phyloP scores from a whole-genome alignment of 306 rosid genomes.

The Ceratonia siliqua region DNA sequence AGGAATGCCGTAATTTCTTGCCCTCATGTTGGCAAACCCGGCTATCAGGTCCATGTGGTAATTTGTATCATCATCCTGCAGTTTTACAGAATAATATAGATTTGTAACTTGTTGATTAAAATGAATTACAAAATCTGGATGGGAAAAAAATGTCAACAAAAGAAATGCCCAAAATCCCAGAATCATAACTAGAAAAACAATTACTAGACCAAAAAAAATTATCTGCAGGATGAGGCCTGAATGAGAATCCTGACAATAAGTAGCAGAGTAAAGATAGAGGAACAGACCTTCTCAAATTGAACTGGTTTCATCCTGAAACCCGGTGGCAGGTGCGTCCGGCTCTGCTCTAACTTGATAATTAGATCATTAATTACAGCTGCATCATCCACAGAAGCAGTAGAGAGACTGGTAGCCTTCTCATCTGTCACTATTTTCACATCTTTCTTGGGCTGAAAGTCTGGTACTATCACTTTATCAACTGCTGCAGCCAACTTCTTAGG shows the following conservation, averaged over 20 bases:
- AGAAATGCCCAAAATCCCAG: too few relatives aligned
- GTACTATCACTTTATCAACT: constrained; percentile 68
- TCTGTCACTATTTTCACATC: constrained; percentile 88
- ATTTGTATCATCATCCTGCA: constrained; percentile 97
- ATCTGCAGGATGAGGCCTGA: not conserved
- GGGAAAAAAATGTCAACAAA: too few relatives aligned
- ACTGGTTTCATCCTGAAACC: constrained; percentile 94
- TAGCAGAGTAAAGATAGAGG: not conserved
- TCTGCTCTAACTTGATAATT: constrained; percentile 62
- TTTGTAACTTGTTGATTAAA: not conserved
- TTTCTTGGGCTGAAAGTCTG: constrained; percentile 84
- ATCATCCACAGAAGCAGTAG: constrained; percentile 82
- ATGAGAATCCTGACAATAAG: constrained; percentile 4
- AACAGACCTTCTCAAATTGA: constrained; percentile 84
- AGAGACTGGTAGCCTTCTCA: constrained; percentile 80
- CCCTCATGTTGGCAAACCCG: constrained; percentile 99
- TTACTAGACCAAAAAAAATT: not conserved
- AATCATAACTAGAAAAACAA: too few relatives aligned
- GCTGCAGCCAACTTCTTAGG: constrained; percentile 72
- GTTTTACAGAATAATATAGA: constrained; percentile 6
- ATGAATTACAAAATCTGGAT: not conserved
- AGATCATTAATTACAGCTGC: constrained; percentile 78
- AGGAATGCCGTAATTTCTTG: constrained; percentile 87
- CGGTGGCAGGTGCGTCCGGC: constrained; percentile 50
- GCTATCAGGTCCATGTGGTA: constrained; percentile 94